A percentile compares a stretch with the other conserved stretches of the same genome.
Evolutionary conservation across 164 flowering plant species (phyloP).

Genomic region (Vitis vinifera): ASM3070453v1 NC_081822.1:23346501-23347000

Average conservation of each 20-base stretch:
- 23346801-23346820: constrained; percentile 30
- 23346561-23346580: background rate
- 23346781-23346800: constrained; percentile 26
- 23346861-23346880: constrained; percentile 70
- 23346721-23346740: constrained; percentile 94
- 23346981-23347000: background rate
- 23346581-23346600: background rate
- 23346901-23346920: constrained; percentile 55
- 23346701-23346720: constrained; percentile 89
- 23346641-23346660: constrained; percentile 2
- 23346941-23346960: constrained; percentile 88
- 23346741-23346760: constrained; percentile 89
- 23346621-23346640: background rate
- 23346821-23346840: constrained; percentile 40
- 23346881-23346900: constrained; percentile 86
- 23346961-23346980: constrained; percentile 42
- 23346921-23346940: constrained; percentile 54
- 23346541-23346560: background rate
- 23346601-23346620: background rate
- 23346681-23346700: constrained; percentile 95
- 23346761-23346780: constrained; percentile 57
- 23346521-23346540: background rate
- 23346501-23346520: background rate
- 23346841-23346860: constrained; percentile 61
- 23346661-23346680: constrained; percentile 28